Base-by-base conservation (phyloP, 352 stramenopile genomes). In the Globisporangium okanoganense region DNA sequence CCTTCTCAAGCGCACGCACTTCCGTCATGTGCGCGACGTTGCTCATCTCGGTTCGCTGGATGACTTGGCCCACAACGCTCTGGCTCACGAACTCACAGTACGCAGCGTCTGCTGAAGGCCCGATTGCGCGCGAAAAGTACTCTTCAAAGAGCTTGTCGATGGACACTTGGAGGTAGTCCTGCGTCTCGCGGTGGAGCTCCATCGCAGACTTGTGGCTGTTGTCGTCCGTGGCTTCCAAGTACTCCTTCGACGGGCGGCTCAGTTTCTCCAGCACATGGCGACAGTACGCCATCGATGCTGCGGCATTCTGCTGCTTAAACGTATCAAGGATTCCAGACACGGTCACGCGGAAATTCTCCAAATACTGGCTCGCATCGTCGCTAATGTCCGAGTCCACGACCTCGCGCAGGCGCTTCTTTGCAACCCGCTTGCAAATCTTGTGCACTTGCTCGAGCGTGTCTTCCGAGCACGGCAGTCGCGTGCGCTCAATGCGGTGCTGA, bases 71-170 rank as follows among this genome's bases (percentile, higher is more conserved):
- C 3, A 95, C 69, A 52, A 95, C 75, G 8, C 72, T 71, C 54
- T 93, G 84, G 49, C 77, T 91, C n/a, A 93, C 75, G 50, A 82
- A 95, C 62, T 93, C 84, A 44, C 80, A 92, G 65, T 94, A 95
- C 12, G 86, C 86, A 20, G 82, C 79, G 58, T 95, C 74, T 7
- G 78, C 76, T n/a, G 86, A 95, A 29, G 85, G 82, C 2, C 86
- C 86, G 9, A 92, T 70, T 0, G 86, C 86, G 10, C 67, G 72
- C 0, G 60, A 47, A 62, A 85, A 87, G 54, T 91, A 95, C 44
- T 82, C 66, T 13, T 82, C 73, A 56, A 88, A 72, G 16, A 92
- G 38, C 16, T 50, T 41, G 36, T 76, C 67, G 10, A 92, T 59
- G 8, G 87, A 70, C 24, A 78, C 67, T 12, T 79, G 67, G 48